Base-by-base conservation (phyloP, 768 basidiomycete species). In the Podaxis sp. region DNA sequence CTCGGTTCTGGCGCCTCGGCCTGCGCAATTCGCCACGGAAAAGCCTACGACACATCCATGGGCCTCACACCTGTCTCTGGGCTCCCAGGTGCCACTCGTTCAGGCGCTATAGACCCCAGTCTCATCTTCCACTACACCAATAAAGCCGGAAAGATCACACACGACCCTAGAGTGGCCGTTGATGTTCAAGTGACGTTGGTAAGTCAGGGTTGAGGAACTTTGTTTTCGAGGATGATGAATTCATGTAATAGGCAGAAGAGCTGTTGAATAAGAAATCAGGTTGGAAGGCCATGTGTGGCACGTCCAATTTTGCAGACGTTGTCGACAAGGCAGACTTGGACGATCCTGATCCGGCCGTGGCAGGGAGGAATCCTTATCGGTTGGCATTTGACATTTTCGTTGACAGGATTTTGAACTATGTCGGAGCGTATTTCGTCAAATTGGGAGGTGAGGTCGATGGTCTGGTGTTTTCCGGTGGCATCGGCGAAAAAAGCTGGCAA, bases 1-100 rank as follows among this genome's bases (percentile, higher is more conserved):
- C 84, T 96, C 60, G 95, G 95, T 4, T 92, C 91, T n/a, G 95
- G 95, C 13, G 95, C 94, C 0, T 93, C 89, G 13, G 85, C 83
- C 13, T 95, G 93, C 72, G 86, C 87, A 17, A 88, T 96, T 72
- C 80, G 81, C 54, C 70, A 79, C 41, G 95, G 95, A 22, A 76
- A 82, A 63, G 92, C 90, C 22, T 80, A 89, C 66, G 93, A 96
- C 73, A 96, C 93, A 1, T 88, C 86, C 40, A 97, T 97, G 95
- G 95, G 94, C 2, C 82, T 97, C 40, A 95, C 95, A 1, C 95
- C 94, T 3, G 74, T 95, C n/a, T 86, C 87, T 59, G 94, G 94
- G 2, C 78, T 96, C 0, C 93, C 95, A 3, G 95, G 95, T 15
- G 93, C 92, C 1, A 96, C 95, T 1, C 87, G 95, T 54, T 84